Evolutionary conservation across 768 basidiomycete genomes (phyloP).

Genomic region (Leucocoprinus leucothites): DNA sequence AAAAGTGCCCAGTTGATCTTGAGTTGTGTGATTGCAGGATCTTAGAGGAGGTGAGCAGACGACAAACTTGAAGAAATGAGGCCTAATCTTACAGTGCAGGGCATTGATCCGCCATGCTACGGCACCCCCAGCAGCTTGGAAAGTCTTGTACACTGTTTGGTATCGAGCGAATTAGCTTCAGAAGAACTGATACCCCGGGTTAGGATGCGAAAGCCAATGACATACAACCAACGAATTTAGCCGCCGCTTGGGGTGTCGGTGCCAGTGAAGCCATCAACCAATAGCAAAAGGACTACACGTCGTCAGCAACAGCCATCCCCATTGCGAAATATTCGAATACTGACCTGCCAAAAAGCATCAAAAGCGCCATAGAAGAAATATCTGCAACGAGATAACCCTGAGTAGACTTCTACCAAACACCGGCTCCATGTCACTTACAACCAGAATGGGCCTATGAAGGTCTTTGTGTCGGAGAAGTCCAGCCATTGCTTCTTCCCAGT

Average conservation of each 20-base stretch:
- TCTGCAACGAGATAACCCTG: constrained; percentile 11
- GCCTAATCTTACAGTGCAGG: constrained; percentile 19
- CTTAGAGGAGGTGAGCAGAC: constrained; percentile 8
- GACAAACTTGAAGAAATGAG: background rate
- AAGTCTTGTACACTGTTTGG: constrained; percentile 25
- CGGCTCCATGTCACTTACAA: constrained; percentile 15
- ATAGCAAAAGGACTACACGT: constrained; percentile 23
- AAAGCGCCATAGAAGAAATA: constrained; percentile 29
- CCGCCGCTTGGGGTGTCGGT: constrained; percentile 23
- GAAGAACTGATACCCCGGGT: background rate
- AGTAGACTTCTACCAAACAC: background rate
- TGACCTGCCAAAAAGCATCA: constrained; percentile 28
- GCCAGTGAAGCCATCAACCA: constrained; percentile 28
- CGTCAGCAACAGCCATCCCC: background rate
- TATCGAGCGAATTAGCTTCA: background rate
- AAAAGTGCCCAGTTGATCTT: constrained; percentile 25
- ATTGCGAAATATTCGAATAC: background rate
- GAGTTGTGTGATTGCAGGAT: constrained; percentile 21
- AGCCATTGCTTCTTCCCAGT: constrained; percentile 24
- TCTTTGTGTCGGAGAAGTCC: constrained; percentile 20
- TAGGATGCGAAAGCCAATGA: background rate
- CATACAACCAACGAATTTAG: constrained; percentile 26
- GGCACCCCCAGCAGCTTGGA: constrained; percentile 27
- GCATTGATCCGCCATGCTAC: constrained; percentile 29
- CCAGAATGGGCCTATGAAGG: constrained; percentile 26